These are phyloP conservation scores for sweet orange (Citrus sinensis) DNA, from an alignment of 345 rosid genomes.

Conservation along the genomic window DVS_A1.0 CM039165.1:38120501-38121000, in stretches of 20 bases:
- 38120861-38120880: not conserved
- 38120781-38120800: conserved; percentile 92
- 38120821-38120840: not conserved
- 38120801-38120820: conserved; percentile 30
- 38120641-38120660: conserved; percentile 88
- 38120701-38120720: conserved; percentile 92
- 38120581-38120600: conserved; percentile 48
- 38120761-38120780: conserved; percentile 78
- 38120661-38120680: conserved; percentile 75
- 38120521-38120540: conserved; percentile 24
- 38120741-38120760: conserved; percentile 99
- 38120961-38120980: conserved; percentile 96
- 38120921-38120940: conserved; percentile 79
- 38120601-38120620: conserved; percentile 70
- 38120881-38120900: not conserved
- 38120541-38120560: conserved; percentile 13
- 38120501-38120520: conserved; percentile 13
- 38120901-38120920: conserved; percentile 82
- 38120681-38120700: conserved; percentile 74
- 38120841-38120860: not conserved
- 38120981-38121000: conserved; percentile 39
- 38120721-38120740: conserved; percentile 92
- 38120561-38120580: conserved; percentile 2
- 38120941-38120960: conserved; percentile 56
- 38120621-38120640: conserved; percentile 83